Percentiles rank a stretch among this genome's conserved stretches.
Evolutionary conservation across 768 basidiomycete species (phyloP).

Genomic region (Sistotremastrum suecicum): DNA sequence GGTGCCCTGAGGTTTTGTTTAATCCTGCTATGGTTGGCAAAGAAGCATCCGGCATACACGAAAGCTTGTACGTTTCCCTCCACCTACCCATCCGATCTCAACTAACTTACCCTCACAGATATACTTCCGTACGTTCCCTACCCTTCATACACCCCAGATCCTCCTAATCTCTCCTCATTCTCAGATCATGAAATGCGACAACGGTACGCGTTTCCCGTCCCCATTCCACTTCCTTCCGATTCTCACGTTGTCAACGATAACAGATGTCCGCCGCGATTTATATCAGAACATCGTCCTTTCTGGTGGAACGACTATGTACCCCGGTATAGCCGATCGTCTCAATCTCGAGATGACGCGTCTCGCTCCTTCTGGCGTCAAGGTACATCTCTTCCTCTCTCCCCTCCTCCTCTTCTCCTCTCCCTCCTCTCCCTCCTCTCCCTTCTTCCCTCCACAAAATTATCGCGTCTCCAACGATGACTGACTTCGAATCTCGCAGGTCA

Average conservation of each 20-base stretch:
- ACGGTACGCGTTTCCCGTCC: too few relatives aligned
- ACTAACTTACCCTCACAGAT: too few relatives aligned
- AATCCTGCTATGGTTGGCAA: slow-evolving; percentile 46
- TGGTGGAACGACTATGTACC: slow-evolving; percentile 92
- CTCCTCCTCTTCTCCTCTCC: too few relatives aligned
- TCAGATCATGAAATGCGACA: slow-evolving; percentile 51
- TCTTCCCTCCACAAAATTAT: too few relatives aligned
- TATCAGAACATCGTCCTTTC: slow-evolving; percentile 79
- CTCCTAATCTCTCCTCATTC: slow-evolving; percentile 18
- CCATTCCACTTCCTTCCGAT: too few relatives aligned
- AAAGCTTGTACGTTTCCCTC: slow-evolving; percentile 33
- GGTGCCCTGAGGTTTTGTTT: slow-evolving; percentile 43
- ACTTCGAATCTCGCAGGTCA: slow-evolving; percentile 58
- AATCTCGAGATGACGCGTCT: slow-evolving; percentile 83
- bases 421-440: too few relatives aligned
- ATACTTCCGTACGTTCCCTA: not conserved
- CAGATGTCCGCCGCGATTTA: slow-evolving; percentile 61
- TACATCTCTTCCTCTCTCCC: too few relatives aligned
- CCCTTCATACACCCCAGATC: too few relatives aligned
- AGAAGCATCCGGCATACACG: slow-evolving; percentile 76
- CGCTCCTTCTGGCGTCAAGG: slow-evolving; percentile 82
- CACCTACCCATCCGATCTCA: not conserved
- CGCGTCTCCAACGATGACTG: too few relatives aligned
- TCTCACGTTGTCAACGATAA: too few relatives aligned
- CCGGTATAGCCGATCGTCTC: slow-evolving; percentile 92